A percentile compares a stretch with the other conserved stretches of the same genome.
phyloP scores from a whole-genome alignment of 495 filamentous ascomycete species.

The Penicillium daleae region DNA sequence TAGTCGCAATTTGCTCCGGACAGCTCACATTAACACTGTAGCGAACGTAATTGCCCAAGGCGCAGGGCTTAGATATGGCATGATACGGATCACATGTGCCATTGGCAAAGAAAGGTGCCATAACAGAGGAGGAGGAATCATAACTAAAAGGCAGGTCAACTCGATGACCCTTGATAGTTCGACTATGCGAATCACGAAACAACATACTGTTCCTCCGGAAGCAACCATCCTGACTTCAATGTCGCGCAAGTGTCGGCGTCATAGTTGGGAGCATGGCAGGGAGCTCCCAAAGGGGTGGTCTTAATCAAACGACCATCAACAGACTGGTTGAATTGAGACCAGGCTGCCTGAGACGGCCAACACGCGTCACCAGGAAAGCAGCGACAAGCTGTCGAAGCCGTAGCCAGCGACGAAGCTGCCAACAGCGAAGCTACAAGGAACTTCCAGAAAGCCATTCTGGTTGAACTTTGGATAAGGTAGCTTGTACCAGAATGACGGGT shows the following conservation, averaged over 20 bases:
- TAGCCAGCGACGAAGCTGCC: constrained; percentile 9
- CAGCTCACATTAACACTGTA: constrained; percentile 47
- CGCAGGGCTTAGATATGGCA: constrained; percentile 47
- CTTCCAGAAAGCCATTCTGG: constrained; percentile 4
- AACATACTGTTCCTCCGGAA: constrained; percentile 31
- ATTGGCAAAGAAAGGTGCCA: constrained; percentile 37
- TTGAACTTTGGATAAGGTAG: background rate
- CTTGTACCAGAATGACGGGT: background rate
- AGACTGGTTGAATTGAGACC: constrained; percentile 41
- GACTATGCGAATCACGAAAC: background rate
- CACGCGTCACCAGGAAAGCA: constrained; percentile 34
- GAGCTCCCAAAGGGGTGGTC: constrained; percentile 39
- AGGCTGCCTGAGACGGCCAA: constrained; percentile 44
- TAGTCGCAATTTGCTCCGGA: constrained; percentile 26
- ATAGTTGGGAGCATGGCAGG: constrained; percentile 46
- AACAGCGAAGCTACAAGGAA: constrained; percentile 14
- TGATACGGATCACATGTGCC: constrained; percentile 47
- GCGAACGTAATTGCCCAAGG: constrained; percentile 55
- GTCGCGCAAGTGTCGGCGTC: constrained; percentile 25
- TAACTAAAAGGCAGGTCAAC: constrained; percentile 15
- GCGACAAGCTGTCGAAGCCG: constrained; percentile 12
- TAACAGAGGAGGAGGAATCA: constrained; percentile 32
- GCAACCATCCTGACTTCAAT: constrained; percentile 26
- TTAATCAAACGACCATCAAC: constrained; percentile 43
- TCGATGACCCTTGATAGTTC: background rate